These are phyloP conservation scores for Drechslerella stenobrocha DNA, from an alignment of 2,329 filamentous ascomycete genomes.

Conservation along the genomic window DNA sequence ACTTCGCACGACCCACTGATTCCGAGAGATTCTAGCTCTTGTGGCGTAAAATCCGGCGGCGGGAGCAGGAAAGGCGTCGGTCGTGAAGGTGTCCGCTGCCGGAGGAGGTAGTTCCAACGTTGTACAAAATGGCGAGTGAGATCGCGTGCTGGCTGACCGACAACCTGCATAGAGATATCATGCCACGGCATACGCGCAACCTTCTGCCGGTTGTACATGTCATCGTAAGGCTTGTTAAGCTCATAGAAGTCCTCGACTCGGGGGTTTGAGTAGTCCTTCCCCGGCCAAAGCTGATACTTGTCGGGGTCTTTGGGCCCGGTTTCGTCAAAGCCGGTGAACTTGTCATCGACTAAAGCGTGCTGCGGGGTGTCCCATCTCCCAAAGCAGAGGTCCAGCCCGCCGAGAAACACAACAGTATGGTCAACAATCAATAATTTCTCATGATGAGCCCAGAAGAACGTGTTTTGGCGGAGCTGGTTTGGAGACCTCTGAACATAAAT, in stretches of 20 bases:
- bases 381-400: constrained; percentile 94
- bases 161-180: constrained; percentile 95
- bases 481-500: constrained; percentile 94
- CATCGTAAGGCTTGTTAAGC: constrained; percentile 90
- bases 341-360: constrained; percentile 87
- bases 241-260: constrained; percentile 93
- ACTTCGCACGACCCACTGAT: constrained; percentile 94
- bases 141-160: constrained; percentile 92
- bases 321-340: constrained; percentile 88
- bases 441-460: constrained; percentile 99
- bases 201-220: constrained; percentile 93
- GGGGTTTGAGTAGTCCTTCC: constrained; percentile 98
- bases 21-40: constrained; percentile 83
- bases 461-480: constrained; percentile 97
- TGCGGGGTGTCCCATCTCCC: constrained; percentile 96
- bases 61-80: constrained; percentile 92
- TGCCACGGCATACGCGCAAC: constrained; percentile 98
- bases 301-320: constrained; percentile 79
- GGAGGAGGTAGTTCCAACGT: constrained; percentile 94
- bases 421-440: constrained; percentile 98
- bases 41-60: constrained; percentile 84
- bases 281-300: constrained; percentile 93
- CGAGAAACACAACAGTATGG: constrained; percentile 92
- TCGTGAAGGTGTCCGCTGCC: constrained; percentile 87
- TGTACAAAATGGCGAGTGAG: constrained; percentile 95